A percentile compares a stretch with the other conserved stretches of the same genome.
These are phyloP conservation scores for Croton laevigatus DNA, from an alignment of 441 rosid genomes.

Conservation along the genomic window DNA sequence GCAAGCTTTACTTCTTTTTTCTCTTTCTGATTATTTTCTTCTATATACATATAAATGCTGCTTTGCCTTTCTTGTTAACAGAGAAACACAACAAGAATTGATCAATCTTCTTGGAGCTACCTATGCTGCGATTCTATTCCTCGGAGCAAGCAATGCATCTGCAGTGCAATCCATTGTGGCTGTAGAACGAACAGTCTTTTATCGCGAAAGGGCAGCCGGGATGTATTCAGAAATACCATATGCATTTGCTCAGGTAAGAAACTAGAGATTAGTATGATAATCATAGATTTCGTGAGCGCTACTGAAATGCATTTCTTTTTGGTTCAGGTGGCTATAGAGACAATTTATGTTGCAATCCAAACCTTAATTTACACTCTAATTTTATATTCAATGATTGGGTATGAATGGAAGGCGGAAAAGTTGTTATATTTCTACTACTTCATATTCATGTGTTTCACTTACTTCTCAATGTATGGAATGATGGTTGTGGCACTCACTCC, in stretches of 20 bases:
- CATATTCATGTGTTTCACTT: conserved; percentile 55
- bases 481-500: conserved; percentile 68
- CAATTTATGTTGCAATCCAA: conserved; percentile 47
- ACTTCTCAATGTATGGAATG: conserved; percentile 67
- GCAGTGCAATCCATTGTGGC: conserved; percentile 59
- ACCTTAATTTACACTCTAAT: conserved; percentile 41
- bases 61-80: conserved; percentile 7
- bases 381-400: conserved; percentile 60
- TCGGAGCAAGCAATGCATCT: conserved; percentile 68
- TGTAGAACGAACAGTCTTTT: conserved; percentile 76
- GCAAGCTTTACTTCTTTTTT: not conserved
- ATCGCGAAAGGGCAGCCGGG: conserved; percentile 88
- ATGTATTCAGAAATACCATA: conserved; percentile 75
- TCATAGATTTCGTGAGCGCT: not conserved
- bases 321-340: conserved; percentile 50
- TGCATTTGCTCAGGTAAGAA: conserved; percentile 57
- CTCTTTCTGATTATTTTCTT: not conserved
- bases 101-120: conserved; percentile 58
- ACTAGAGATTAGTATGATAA: not conserved
- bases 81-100: conserved; percentile 26
- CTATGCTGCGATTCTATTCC: conserved; percentile 67
- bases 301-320: not conserved
- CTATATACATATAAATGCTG: not conserved
- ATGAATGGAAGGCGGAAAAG: conserved; percentile 32
- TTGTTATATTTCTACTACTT: conserved; percentile 58